Base-by-base conservation (phyloP, 2,329 filamentous ascomycete species). In the Neoscytalidium dimidiatum region DNA sequence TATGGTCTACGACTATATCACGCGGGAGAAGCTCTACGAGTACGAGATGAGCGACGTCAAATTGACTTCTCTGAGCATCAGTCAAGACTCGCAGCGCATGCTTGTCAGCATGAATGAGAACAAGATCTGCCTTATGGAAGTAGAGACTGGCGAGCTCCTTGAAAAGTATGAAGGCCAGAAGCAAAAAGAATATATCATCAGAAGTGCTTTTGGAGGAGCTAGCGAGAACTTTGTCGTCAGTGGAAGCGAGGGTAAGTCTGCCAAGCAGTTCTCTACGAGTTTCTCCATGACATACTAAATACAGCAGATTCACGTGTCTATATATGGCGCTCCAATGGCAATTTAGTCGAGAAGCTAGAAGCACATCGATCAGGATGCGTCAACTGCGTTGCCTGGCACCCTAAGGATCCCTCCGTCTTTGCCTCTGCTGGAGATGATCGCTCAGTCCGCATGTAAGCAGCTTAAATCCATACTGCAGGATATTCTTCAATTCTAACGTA, bases 301-400 rank as follows among this genome's bases (percentile, higher is more conserved):
- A 64, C 43, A 49, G n/a, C 58, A 89, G 88, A 90, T 76, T 86
- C 86, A 2, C 84, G 85, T 64, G 85, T 98, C 46, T 90, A 92
- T 74, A 92, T 99, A 67, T 98, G 94, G 92, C 92, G 97, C 76
- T 95, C 92, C 76, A 90, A 90, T 38, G 92, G 92, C 5, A 83
- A 85, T 5, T 83, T 90, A 0, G 87, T 99, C 5, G 91, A 93
- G 72, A 89, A 86, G 53, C 81, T 98, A 2, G 85, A 88, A 33
- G 94, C 89, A 0, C 94, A 98, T 71, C 80, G 82, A 6, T 84
- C 86, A 13, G 90, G 92, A 35, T 89, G 87, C 66, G 94, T 95
- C 68, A 98, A 97, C 74, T 87, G 92, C 7, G 91, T 96, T 41
- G 85, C 90, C 23, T 99, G 95, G 94, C 95, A 94, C 72, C 94